phyloP scores from a whole-genome alignment of 148 eudicot genomes.

The Rheum nobile region DNA sequence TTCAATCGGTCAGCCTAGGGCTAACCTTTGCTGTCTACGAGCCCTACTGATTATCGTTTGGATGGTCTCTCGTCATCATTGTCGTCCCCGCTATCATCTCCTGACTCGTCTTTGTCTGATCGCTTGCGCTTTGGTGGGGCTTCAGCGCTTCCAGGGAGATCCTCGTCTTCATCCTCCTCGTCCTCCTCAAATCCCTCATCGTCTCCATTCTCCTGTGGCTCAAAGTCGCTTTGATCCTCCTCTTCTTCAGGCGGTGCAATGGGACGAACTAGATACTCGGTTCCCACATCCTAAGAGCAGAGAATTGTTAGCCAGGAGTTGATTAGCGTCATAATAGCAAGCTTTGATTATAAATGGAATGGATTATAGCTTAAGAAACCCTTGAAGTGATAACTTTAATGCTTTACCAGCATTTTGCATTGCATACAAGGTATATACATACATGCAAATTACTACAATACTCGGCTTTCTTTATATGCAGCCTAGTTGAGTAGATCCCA shows the following conservation, averaged over 20 bases:
- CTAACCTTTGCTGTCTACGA: not conserved
- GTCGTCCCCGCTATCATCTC: slow-evolving; percentile 34
- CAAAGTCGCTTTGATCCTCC: slow-evolving; percentile 72
- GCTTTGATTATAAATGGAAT: not conserved
- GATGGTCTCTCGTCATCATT: slow-evolving; percentile 78
- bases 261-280: slow-evolving; percentile 65
- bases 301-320: not conserved
- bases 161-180: slow-evolving; percentile 4
- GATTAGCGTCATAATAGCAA: not conserved
- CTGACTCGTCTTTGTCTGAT: slow-evolving; percentile 41
- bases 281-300: slow-evolving; percentile 46
- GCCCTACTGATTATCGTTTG: slow-evolving; percentile 24
- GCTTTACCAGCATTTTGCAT: not conserved
- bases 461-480: too few species aligned
- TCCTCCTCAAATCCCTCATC: slow-evolving; percentile 30
- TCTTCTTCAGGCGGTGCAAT: slow-evolving; percentile 66
- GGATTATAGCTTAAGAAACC: not conserved
- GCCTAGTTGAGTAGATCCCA: not conserved
- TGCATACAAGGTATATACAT: not conserved
- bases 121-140: slow-evolving; percentile 71
- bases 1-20: not conserved
- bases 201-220: slow-evolving; percentile 66
- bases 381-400: not conserved
- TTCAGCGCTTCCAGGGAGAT: slow-evolving; percentile 11
- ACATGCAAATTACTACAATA: too few species aligned